Conservation (phyloP, 257 asterid species). For the Forsythia viridissima region DNA sequence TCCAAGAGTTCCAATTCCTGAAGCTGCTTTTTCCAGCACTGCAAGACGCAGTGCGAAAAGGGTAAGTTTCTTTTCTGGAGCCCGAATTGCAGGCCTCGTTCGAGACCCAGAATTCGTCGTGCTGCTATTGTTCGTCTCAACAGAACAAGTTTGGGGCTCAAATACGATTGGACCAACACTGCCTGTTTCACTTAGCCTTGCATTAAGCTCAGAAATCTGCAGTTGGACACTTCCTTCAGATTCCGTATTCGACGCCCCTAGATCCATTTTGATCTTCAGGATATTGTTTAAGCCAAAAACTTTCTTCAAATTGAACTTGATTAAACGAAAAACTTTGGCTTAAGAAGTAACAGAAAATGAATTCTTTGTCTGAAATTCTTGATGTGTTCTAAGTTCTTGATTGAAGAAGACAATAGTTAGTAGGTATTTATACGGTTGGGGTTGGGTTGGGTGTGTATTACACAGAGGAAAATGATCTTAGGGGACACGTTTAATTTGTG, state of each 20-base stretch:
- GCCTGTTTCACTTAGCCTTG: slow-evolving; percentile 29
- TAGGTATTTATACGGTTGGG: background rate
- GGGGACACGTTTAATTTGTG: background rate
- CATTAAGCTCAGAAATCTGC: slow-evolving; percentile 49
- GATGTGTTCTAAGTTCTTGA: background rate
- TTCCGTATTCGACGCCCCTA: slow-evolving; percentile 41
- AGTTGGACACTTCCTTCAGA: slow-evolving; percentile 55
- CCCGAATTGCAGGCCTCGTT: slow-evolving; percentile 35
- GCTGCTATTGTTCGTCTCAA: slow-evolving; percentile 46
- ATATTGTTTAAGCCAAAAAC: background rate
- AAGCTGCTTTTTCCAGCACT: slow-evolving; percentile 81
- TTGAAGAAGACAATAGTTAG: background rate
- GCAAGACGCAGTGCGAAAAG: slow-evolving; percentile 92
- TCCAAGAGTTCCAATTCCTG: slow-evolving; percentile 82
- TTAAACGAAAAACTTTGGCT: background rate
- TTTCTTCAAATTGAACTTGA: background rate
- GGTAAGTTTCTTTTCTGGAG: slow-evolving; percentile 86
- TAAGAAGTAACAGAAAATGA: background rate
- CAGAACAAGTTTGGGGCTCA: slow-evolving; percentile 41
- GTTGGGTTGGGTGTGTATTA: background rate
- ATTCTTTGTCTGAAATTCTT: background rate
- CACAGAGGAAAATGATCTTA: background rate
- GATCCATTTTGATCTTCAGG: slow-evolving; percentile 41
- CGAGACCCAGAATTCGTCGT: slow-evolving; percentile 18
- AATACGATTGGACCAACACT: slow-evolving; percentile 40